Percentiles rank a stretch among this genome's conserved stretches.
Evolutionary conservation across 2,329 filamentous ascomycete genomes (phyloP).

Genomic region (Pestalotiopsis sp.): DNA sequence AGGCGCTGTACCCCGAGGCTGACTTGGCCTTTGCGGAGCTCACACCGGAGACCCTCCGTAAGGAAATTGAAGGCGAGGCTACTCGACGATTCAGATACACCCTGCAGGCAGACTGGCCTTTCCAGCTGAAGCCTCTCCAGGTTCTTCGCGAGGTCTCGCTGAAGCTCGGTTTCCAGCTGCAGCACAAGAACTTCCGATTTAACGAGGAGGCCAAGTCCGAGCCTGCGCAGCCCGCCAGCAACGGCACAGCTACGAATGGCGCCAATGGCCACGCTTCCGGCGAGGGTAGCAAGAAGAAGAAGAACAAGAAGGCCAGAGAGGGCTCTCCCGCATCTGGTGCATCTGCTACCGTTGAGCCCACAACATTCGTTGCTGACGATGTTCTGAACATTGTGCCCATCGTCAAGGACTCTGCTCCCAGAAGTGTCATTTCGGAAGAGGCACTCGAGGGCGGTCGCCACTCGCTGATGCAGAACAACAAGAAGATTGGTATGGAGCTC

Average conservation of each 20-base stretch:
- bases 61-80: conserved; percentile 73
- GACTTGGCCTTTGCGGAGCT: conserved; percentile 81
- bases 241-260: conserved; percentile 36
- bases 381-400: conserved; percentile 92
- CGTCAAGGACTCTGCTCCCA: conserved; percentile 91
- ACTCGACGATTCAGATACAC: conserved; percentile 76
- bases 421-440: conserved; percentile 90
- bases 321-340: conserved; percentile 50
- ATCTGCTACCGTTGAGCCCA: conserved; percentile 42
- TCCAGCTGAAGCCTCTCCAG: conserved; percentile 73
- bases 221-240: conserved; percentile 26
- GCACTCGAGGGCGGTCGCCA: conserved; percentile 94
- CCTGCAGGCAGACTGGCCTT: conserved; percentile 70
- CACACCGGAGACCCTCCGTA: conserved; percentile 72
- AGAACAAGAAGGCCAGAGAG: conserved; percentile 63
- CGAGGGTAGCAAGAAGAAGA: conserved; percentile 60
- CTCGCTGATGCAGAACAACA: conserved; percentile 93
- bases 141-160: conserved; percentile 86
- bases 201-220: conserved; percentile 36
- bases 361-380: conserved; percentile 82
- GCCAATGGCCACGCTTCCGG: conserved; percentile 46
- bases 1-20: conserved; percentile 76
- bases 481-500: conserved; percentile 93
- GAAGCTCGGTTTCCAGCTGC: conserved; percentile 88
- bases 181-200: conserved; percentile 77